Conservation (phyloP, 2,329 filamentous ascomycete genomes). For the Hirsutella thompsonii region DNA sequence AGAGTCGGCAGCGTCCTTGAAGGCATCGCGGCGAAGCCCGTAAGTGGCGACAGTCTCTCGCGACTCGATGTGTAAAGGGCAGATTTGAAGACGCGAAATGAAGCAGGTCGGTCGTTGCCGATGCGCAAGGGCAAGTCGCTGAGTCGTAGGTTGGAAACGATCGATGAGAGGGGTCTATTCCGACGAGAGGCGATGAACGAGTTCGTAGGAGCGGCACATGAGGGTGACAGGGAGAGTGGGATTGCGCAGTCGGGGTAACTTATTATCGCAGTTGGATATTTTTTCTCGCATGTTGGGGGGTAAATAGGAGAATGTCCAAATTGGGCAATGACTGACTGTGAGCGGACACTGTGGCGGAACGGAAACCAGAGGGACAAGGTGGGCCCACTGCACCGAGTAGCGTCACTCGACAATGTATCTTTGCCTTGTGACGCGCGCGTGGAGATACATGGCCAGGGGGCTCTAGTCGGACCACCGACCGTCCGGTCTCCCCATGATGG, state of each 20-base stretch:
- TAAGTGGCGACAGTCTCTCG: neutral
- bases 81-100: neutral
- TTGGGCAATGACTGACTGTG: no score
- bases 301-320: no score
- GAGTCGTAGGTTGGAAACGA: neutral
- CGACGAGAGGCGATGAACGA: neutral
- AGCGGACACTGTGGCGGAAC: no score
- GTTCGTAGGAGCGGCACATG: slow-evolving; percentile 2
- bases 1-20: slow-evolving; percentile 73
- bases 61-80: neutral
- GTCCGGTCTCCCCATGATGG: neutral
- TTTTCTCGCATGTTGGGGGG: no score
- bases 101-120: neutral
- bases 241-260: no score
- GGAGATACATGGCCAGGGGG: no score
- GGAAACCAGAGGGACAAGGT: neutral
- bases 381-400: neutral
- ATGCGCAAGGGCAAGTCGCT: neutral
- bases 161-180: neutral
- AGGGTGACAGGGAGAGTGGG: slow-evolving; percentile 3
- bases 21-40: slow-evolving; percentile 44
- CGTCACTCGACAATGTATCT: no score
- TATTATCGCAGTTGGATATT: no score
- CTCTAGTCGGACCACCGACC: no score
- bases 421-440: no score